Evolutionary conservation across 129 eudicot species (phyloP).

Genomic region (Chrysanthemum makinoi): DNA sequence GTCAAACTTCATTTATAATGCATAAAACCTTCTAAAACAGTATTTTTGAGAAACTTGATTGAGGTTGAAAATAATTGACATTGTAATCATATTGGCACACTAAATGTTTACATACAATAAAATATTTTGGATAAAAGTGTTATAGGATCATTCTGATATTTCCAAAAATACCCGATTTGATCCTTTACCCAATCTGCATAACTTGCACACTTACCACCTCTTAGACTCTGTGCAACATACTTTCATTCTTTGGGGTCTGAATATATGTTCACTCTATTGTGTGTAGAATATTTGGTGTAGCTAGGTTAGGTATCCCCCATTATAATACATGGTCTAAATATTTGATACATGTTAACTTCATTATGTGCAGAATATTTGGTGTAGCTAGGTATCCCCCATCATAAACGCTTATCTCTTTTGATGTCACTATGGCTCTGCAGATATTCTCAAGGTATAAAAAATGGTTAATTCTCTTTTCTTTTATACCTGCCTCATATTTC

Average conservation of each 20-base stretch:
- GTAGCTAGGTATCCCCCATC: conserved; percentile 38
- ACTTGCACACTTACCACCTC: background rate
- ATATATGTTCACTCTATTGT: too few relatives aligned
- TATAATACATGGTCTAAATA: too few relatives aligned
- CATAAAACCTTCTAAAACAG: background rate
- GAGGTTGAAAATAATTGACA: too few relatives aligned
- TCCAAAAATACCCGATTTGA: too few relatives aligned
- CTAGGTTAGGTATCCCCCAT: too few relatives aligned
- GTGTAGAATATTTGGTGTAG: too few relatives aligned
- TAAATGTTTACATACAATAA: too few relatives aligned
- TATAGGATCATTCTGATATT: too few relatives aligned
- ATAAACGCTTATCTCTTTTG: conserved; percentile 30
- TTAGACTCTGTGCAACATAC: background rate
- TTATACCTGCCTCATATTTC: background rate
- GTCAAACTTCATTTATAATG: background rate
- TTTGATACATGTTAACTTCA: background rate
- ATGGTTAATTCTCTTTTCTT: background rate
- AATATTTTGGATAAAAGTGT: too few relatives aligned
- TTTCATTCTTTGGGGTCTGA: background rate
- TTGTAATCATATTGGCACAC: too few relatives aligned
- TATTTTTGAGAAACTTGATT: background rate
- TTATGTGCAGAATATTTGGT: conserved; percentile 45
- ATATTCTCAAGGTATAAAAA: conserved; percentile 28
- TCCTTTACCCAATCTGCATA: too few relatives aligned
- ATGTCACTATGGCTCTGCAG: conserved; percentile 38